Evolutionary conservation across 352 stramenopile species (phyloP).

Genomic region (Phytopythium litorale): DNA sequence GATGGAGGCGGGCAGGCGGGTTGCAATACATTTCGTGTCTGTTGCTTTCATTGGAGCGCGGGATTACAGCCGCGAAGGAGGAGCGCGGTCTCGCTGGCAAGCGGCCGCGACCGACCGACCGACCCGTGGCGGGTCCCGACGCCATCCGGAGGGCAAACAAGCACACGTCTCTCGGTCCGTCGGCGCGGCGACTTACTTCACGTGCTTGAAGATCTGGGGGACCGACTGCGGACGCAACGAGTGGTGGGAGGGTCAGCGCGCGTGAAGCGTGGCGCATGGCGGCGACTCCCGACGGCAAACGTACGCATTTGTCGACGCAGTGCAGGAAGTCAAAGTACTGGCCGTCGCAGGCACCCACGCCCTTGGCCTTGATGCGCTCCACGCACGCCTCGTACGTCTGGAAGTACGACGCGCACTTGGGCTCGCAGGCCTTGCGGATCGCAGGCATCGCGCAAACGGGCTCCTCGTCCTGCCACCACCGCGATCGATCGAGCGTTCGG

Average conservation of each 20-base stretch:
- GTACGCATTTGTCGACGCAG: conserved; percentile 95
- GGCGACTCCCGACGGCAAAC: conserved; percentile 9
- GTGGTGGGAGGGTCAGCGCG: neutral
- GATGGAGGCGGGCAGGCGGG: neutral
- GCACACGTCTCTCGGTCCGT: neutral
- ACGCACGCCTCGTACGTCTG: conserved; percentile 91
- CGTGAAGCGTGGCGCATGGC: neutral
- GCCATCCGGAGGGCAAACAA: too few relatives aligned
- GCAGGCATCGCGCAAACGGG: conserved; percentile 91
- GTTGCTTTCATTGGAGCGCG: neutral
- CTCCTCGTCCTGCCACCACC: conserved; percentile 53
- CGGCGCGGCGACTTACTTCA: conserved; percentile 73
- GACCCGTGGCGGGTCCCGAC: neutral
- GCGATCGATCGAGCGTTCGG: neutral
- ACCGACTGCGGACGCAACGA: conserved; percentile 48
- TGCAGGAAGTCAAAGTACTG: conserved; percentile 96
- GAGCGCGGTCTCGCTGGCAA: too few relatives aligned
- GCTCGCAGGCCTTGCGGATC: conserved; percentile 91
- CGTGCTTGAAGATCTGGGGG: conserved; percentile 93
- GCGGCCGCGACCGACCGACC: too few relatives aligned
- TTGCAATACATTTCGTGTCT: neutral
- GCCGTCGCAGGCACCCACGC: conserved; percentile 91
- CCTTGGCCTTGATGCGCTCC: conserved; percentile 89
- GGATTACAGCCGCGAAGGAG: neutral
- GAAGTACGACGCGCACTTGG: conserved; percentile 85